Conservation (phyloP, 2,329 filamentous ascomycete genomes). For the Tolypocladium amazonense region DNA sequence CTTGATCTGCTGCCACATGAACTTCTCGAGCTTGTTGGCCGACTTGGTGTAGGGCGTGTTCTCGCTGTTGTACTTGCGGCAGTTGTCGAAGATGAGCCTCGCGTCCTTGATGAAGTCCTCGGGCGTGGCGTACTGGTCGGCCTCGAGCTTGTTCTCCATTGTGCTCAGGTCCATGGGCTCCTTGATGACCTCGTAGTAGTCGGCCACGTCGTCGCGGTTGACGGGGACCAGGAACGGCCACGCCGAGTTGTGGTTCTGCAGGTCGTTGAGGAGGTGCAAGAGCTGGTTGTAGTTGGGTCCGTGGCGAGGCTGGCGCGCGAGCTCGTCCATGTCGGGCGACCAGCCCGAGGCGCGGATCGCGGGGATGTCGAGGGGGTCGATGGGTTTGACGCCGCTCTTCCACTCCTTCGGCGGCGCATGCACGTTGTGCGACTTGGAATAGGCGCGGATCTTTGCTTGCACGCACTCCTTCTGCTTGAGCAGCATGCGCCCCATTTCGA, state of each 20-base stretch:
- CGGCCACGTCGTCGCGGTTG: slow-evolving; percentile 90
- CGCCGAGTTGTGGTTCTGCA: slow-evolving; percentile 85
- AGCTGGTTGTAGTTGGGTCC: slow-evolving; percentile 95
- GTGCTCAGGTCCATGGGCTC: slow-evolving; percentile 94
- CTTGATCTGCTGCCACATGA: slow-evolving; percentile 89
- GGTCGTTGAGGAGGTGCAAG: slow-evolving; percentile 81
- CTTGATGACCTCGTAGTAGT: slow-evolving; percentile 98
- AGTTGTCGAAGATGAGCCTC: slow-evolving; percentile 86
- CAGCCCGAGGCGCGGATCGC: slow-evolving; percentile 89
- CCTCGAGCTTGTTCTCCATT: slow-evolving; percentile 93
- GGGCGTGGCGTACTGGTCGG: slow-evolving; percentile 80
- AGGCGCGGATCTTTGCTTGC: slow-evolving; percentile 86
- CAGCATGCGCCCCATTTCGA: slow-evolving; percentile 86
- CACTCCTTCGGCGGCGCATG: slow-evolving; percentile 80
- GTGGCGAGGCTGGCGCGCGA: slow-evolving; percentile 87
- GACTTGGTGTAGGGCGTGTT: slow-evolving; percentile 91
- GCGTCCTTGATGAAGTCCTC: slow-evolving; percentile 91
- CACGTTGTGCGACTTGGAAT: slow-evolving; percentile 78
- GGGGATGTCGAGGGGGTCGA: slow-evolving; percentile 77
- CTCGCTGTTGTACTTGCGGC: slow-evolving; percentile 92
- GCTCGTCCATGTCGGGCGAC: slow-evolving; percentile 96
- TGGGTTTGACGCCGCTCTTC: slow-evolving; percentile 61
- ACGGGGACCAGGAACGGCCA: slow-evolving; percentile 96
- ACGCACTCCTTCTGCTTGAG: slow-evolving; percentile 96
- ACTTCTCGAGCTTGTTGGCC: slow-evolving; percentile 86